phyloP scores from a whole-genome alignment of 2,329 filamentous ascomycete genomes.

The Fusarium udum region DNA sequence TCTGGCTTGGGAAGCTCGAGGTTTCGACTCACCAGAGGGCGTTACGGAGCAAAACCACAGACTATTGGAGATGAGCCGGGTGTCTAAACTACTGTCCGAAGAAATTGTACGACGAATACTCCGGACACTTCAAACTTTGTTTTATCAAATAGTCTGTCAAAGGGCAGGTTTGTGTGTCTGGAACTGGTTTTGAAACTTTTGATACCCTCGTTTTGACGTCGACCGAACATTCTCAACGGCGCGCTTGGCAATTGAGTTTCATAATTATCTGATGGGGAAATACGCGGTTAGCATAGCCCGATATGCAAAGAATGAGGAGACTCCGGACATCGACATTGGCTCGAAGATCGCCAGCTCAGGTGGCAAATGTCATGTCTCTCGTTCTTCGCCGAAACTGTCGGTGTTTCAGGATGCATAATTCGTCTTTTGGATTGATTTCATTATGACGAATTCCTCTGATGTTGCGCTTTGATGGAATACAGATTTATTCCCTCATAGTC shows the following conservation, averaged over 20 bases:
- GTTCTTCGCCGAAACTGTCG: neutral
- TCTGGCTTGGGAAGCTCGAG: conserved; percentile 49
- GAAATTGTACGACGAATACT: neutral
- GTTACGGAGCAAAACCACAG: neutral
- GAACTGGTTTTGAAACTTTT: neutral
- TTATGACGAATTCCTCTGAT: neutral
- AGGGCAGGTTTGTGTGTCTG: neutral
- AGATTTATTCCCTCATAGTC: neutral
- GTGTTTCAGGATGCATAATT: neutral
- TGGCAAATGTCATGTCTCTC: neutral
- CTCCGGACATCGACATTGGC: neutral
- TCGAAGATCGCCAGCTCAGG: neutral
- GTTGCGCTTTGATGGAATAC: neutral
- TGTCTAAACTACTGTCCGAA: neutral
- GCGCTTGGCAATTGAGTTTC: neutral
- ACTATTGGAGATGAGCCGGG: conserved; percentile 26
- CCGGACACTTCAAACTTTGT: neutral
- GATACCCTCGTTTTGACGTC: neutral
- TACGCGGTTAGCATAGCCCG: neutral
- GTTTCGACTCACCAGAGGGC: conserved; percentile 20
- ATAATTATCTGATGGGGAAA: neutral
- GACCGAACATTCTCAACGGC: neutral
- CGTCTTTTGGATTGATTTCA: neutral
- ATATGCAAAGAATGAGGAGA: neutral
- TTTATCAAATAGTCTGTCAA: neutral